Conservation (phyloP, 1,284 basidiomycete species). For the Heterobasidion irregulare region DNA sequence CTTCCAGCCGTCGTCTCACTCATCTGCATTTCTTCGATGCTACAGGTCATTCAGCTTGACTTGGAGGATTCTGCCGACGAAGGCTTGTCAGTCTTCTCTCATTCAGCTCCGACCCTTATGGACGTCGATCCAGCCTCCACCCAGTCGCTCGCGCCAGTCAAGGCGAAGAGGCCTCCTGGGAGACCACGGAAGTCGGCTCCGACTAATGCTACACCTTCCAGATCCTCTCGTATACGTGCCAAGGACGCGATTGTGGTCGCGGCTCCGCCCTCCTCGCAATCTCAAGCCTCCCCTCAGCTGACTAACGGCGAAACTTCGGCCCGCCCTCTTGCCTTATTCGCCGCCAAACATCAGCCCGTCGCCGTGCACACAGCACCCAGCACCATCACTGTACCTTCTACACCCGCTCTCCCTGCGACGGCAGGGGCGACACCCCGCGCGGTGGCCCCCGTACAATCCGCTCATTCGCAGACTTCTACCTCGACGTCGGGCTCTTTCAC, state of each 20-base stretch:
- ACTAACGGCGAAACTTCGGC: neutral
- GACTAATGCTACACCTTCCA: conserved; percentile 1
- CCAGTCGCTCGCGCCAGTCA: neutral
- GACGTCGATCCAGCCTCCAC: neutral
- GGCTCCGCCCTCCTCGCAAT: too few species aligned
- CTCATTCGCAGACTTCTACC: neutral
- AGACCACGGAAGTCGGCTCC: conserved; percentile 7
- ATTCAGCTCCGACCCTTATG: neutral
- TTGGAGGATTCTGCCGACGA: conserved; percentile 10
- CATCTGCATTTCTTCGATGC: neutral
- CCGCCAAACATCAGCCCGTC: neutral
- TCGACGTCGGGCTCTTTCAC: neutral
- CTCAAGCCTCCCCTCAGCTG: neutral
- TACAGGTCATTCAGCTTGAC: conserved; percentile 12
- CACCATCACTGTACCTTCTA: neutral
- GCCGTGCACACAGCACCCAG: neutral
- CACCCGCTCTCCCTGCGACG: neutral
- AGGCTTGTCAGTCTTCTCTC: neutral
- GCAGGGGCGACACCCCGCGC: neutral
- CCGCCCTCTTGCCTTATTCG: neutral
- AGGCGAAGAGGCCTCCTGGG: conserved; percentile 3
- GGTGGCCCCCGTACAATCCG: neutral
- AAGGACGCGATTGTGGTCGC: neutral
- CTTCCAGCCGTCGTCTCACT: neutral
- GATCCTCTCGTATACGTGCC: conserved; percentile 1